Conservation (phyloP, 139 green algal genomes). For the Chlorella ohadii region DNA sequence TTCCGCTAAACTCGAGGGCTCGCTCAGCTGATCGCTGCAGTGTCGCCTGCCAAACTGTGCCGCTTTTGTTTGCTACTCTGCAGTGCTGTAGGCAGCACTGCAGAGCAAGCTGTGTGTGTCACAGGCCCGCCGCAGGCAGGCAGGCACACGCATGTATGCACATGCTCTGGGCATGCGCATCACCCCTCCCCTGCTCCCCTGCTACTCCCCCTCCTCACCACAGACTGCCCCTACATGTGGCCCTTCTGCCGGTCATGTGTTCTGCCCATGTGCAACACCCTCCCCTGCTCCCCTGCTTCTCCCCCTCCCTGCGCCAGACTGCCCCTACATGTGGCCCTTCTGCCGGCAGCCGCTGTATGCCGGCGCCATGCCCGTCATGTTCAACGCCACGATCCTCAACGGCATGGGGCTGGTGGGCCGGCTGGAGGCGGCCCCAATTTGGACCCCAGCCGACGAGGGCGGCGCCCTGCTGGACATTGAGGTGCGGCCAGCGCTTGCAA, state of each 20-base stretch:
- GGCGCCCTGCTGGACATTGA: conserved; percentile 83
- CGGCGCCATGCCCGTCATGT: conserved; percentile 84
- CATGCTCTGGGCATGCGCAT: too few relatives aligned
- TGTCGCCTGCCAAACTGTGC: too few relatives aligned
- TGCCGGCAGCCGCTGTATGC: conserved; percentile 88
- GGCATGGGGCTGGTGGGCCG: conserved; percentile 82
- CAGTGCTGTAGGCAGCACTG: too few relatives aligned
- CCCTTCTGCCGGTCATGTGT: conserved; percentile 92
- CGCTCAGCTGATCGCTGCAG: too few relatives aligned
- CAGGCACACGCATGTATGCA: too few relatives aligned
- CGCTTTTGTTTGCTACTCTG: too few relatives aligned
- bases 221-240: conserved; percentile 96
- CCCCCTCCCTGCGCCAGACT: conserved; percentile 56
- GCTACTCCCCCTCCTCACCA: neutral
- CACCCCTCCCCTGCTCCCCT: neutral
- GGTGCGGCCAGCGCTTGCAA: too few relatives aligned
- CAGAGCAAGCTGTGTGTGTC: too few relatives aligned
- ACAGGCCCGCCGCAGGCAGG: too few relatives aligned
- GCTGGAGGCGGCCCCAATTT: conserved; percentile 72
- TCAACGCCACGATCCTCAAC: conserved; percentile 98
- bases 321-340: conserved; percentile 97
- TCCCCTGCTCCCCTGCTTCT: neutral
- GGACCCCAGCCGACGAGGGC: conserved; percentile 60
- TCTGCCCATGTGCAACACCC: too few relatives aligned
- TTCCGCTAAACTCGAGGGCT: too few relatives aligned